Percentiles rank a stretch among this genome's conserved stretches.
These are phyloP conservation scores for Sesbania bispinosa DNA, from an alignment of 306 rosid genomes.

Conservation along the genomic window DNA sequence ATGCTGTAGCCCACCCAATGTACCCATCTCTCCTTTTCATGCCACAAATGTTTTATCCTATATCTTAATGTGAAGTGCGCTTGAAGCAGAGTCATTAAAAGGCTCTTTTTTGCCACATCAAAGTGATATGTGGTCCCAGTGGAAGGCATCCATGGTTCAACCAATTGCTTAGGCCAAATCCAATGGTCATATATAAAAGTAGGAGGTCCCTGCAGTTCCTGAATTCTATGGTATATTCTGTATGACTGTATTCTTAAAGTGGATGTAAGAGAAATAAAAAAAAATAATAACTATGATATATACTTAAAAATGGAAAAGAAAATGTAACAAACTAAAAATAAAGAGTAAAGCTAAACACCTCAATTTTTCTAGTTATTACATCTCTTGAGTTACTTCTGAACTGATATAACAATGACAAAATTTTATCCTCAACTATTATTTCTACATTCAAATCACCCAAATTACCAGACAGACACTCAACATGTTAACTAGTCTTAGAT, in stretches of 20 bases:
- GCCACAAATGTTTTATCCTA: neutral
- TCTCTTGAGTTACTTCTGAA: neutral
- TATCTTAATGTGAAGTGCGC: constrained; percentile 28
- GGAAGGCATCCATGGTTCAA: constrained; percentile 1
- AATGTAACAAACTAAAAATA: neutral
- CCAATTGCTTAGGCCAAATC: constrained; percentile 19
- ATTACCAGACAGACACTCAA: neutral
- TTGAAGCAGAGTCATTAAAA: constrained; percentile 16
- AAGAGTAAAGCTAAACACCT: constrained; percentile 18
- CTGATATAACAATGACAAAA: neutral
- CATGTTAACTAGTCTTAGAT: neutral
- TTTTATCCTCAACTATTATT: neutral
- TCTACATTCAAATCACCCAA: neutral
- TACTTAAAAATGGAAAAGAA: neutral
- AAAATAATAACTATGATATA: neutral
- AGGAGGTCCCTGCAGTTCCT: no score
- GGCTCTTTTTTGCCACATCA: constrained; percentile 24
- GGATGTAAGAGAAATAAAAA: neutral
- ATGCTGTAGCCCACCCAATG: neutral
- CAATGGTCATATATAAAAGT: no score
- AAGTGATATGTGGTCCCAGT: constrained; percentile 31
- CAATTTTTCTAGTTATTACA: neutral
- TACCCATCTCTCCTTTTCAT: no score
- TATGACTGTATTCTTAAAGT: neutral
- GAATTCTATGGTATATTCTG: neutral